Base-by-base conservation (phyloP, 495 filamentous ascomycete genomes). In the Aspergillus affinis region DNA sequence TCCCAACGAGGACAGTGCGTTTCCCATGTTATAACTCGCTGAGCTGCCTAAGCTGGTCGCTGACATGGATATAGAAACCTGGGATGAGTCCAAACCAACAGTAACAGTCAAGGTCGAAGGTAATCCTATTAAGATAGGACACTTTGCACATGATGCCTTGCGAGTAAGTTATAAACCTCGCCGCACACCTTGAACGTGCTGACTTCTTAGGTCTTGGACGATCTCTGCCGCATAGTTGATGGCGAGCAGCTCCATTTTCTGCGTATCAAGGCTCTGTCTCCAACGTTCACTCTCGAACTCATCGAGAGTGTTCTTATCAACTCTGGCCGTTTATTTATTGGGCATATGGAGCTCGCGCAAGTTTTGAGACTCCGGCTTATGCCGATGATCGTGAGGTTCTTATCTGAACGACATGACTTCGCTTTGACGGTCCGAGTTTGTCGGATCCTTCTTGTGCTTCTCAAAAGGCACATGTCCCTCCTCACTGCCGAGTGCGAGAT, bases 291-390 rank as follows among this genome's bases (percentile, higher is more conserved):
- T 19, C 75, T 98, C 2, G 94, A 98, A 67, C 79, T 98, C 32
- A 91, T 98, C 62, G 93, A 96, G 75, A 92, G 90, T 6, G 83
- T 96, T 36, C 72, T 98, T 48, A 83, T 87, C 4, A 95, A 92
- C 66, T 92, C 96, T 77, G 85, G 89, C 17, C 79, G 83, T 30
- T 88, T 96, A 29, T 92, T 97, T 69, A 76, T 84, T 7, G 77
- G 78, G 1, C 94, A 97, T 68, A 78, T 84, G 0, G 94, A 98
- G 68, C 89, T 95, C 65, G 83, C 87, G 6, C 80, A 93, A 65
- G 83, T 95, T 26, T 73, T 97, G 26, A 85, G 88, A n/a, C 80
- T 79, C n/a, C 81, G 88, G 21, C 82, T 97, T 3, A 87, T 97
- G 81, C 93, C 94, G 21, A 82, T 94, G 58, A 81, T 91, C 36